Evolutionary conservation across 352 stramenopile genomes (phyloP).

Genomic region (Globisporangium takayamanum): DNA sequence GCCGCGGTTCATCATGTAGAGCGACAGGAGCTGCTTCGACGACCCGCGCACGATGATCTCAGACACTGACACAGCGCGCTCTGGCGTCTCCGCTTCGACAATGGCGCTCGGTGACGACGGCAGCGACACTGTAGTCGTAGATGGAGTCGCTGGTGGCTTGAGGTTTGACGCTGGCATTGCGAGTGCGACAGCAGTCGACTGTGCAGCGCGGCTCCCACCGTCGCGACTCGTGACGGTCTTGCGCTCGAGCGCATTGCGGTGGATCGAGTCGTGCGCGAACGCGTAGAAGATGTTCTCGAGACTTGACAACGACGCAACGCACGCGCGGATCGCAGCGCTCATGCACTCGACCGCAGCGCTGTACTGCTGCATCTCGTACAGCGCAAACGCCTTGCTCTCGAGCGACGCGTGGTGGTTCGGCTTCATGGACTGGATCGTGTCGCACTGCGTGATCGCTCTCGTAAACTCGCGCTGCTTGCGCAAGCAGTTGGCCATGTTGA

Average conservation of each 20-base stretch:
- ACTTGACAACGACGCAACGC: slow-evolving; percentile 46
- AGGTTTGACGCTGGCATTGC: too few species aligned
- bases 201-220: not conserved
- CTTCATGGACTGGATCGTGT: slow-evolving; percentile 32
- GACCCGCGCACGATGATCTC: slow-evolving; percentile 36
- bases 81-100: not conserved
- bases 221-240: slow-evolving; percentile 33
- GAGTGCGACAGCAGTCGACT: too few species aligned
- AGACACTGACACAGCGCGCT: not conserved
- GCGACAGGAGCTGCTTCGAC: slow-evolving; percentile 52
- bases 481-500: slow-evolving; percentile 70
- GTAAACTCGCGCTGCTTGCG: slow-evolving; percentile 33
- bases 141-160: too few species aligned
- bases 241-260: slow-evolving; percentile 47
- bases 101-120: not conserved
- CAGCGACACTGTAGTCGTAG: too few species aligned
- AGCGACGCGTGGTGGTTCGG: slow-evolving; percentile 41
- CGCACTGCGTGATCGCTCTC: slow-evolving; percentile 47
- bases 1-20: slow-evolving; percentile 71
- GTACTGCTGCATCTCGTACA: slow-evolving; percentile 38
- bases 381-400: slow-evolving; percentile 55
- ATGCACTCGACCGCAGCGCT: slow-evolving; percentile 49
- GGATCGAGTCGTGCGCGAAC: slow-evolving; percentile 41
- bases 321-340: slow-evolving; percentile 46
- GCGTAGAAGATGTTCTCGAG: slow-evolving; percentile 65